Conservation (phyloP, 371 early-diverging fungal genomes). For the Circinella umbellata region DNA sequence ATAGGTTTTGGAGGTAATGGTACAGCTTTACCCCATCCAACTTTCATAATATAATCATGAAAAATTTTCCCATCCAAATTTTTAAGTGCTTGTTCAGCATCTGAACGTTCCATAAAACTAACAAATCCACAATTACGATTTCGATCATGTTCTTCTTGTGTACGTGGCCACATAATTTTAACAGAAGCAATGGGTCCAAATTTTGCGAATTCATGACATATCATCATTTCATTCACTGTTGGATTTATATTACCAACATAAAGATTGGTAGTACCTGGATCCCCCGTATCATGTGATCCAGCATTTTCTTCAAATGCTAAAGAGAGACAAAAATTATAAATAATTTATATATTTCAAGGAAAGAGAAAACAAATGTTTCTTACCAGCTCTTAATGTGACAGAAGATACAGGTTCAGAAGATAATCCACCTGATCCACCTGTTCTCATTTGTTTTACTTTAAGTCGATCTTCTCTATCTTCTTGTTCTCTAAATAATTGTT, state of each 20-base stretch:
- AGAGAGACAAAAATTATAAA: too few relatives aligned
- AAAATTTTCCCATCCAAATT: constrained; percentile 78
- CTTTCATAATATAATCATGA: constrained; percentile 65
- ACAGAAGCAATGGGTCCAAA: constrained; percentile 92
- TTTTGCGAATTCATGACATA: constrained; percentile 80
- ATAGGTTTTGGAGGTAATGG: constrained; percentile 80
- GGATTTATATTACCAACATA: constrained; percentile 87
- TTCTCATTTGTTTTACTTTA: constrained; percentile 4
- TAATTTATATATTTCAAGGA: too few relatives aligned
- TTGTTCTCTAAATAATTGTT: constrained; percentile 41
- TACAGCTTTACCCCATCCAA: constrained; percentile 93
- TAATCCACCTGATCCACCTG: not conserved
- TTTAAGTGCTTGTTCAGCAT: constrained; percentile 76
- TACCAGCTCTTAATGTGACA: constrained; percentile 44
- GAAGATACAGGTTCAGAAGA: not conserved
- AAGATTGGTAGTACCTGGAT: constrained; percentile 87
- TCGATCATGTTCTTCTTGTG: constrained; percentile 80
- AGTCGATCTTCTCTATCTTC: constrained; percentile 43
- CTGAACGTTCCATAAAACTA: constrained; percentile 83
- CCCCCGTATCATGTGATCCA: constrained; percentile 77
- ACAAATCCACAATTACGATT: constrained; percentile 89
- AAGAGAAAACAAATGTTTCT: not conserved
- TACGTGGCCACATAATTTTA: constrained; percentile 96
- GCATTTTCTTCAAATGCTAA: constrained; percentile 47
- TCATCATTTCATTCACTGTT: constrained; percentile 59